These are phyloP conservation scores for Gynochthodes officinalis DNA, from an alignment of 257 asterid genomes.

Conservation along the genomic window DNA sequence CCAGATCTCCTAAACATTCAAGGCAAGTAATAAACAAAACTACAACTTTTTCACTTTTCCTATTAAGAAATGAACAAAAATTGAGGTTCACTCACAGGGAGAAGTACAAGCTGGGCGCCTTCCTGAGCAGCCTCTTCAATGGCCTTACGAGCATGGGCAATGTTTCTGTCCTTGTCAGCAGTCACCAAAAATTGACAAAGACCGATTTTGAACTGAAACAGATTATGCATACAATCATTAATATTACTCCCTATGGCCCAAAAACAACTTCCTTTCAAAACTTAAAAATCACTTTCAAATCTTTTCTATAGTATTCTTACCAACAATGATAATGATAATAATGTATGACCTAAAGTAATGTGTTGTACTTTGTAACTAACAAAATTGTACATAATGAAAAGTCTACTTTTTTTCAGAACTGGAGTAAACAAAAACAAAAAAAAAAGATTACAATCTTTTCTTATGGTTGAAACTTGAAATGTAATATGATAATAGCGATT, in stretches of 20 bases:
- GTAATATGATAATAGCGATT: neutral
- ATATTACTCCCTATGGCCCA: too few relatives aligned
- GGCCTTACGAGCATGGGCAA: constrained; percentile 59
- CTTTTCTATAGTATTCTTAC: too few relatives aligned
- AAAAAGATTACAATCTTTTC: neutral
- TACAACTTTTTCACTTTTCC: constrained; percentile 5
- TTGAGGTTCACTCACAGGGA: constrained; percentile 50
- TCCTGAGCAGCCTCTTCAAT: constrained; percentile 60
- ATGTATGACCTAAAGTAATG: too few relatives aligned
- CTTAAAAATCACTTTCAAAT: too few relatives aligned
- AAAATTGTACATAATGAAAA: too few relatives aligned
- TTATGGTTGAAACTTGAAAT: neutral
- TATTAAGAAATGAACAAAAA: neutral
- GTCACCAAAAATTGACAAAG: constrained; percentile 79
- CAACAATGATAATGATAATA: too few relatives aligned
- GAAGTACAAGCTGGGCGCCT: constrained; percentile 79
- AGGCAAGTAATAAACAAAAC: constrained; percentile 13
- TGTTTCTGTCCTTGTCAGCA: constrained; percentile 59
- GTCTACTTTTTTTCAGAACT: too few relatives aligned
- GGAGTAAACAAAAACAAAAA: too few relatives aligned
- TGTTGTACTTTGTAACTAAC: too few relatives aligned
- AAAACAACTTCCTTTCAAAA: too few relatives aligned
- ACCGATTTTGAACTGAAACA: constrained; percentile 76
- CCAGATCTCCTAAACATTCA: constrained; percentile 70
- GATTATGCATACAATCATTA: constrained; percentile 6